phyloP scores from a whole-genome alignment of 805 yeast genomes.

The Phaffomyces antillensis region DNA sequence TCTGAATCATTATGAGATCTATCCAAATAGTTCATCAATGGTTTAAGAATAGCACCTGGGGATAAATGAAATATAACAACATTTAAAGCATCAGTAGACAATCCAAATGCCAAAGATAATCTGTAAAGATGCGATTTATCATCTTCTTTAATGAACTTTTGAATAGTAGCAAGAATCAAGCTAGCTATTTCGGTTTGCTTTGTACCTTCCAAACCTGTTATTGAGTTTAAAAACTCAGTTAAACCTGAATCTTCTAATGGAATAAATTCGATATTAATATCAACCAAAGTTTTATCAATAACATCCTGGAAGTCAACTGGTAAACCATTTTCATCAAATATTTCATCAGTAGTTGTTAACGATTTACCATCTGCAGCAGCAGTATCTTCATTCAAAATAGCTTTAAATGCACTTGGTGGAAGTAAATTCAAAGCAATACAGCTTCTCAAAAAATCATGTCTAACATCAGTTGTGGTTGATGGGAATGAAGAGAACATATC shows the following conservation, averaged over 20 bases:
- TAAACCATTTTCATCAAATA: conserved; percentile 27
- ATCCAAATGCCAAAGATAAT: conserved; percentile 43
- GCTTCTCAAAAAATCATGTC: conserved; percentile 44
- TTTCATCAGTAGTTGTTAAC: conserved; percentile 27
- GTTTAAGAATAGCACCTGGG: conserved; percentile 35
- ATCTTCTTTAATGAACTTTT: conserved; percentile 31
- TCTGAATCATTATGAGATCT: conserved; percentile 31
- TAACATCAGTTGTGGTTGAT: conserved; percentile 37
- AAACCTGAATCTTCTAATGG: conserved; percentile 48
- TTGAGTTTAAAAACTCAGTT: conserved; percentile 38
- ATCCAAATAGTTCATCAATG: conserved; percentile 49
- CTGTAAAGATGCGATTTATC: conserved; percentile 41
- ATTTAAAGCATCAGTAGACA: conserved; percentile 35
- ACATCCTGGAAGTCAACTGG: conserved; percentile 24
- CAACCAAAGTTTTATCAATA: conserved; percentile 25
- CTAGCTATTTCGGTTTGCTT: conserved; percentile 40
- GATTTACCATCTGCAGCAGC: conserved; percentile 29
- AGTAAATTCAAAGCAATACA: conserved; percentile 35
- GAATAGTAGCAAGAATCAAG: conserved; percentile 26
- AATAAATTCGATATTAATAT: conserved; percentile 40
- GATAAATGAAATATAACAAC: conserved; percentile 36
- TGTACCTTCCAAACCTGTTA: conserved; percentile 39
- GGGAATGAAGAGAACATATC: conserved; percentile 48
- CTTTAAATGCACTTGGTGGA: conserved; percentile 26
- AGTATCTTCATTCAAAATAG: conserved; percentile 33